Evolutionary conservation across 192 early-diverging fungal genomes (phyloP), one percentile per base, ranked within the genome.

Genomic region (Funneliformis mosseae): DNA sequence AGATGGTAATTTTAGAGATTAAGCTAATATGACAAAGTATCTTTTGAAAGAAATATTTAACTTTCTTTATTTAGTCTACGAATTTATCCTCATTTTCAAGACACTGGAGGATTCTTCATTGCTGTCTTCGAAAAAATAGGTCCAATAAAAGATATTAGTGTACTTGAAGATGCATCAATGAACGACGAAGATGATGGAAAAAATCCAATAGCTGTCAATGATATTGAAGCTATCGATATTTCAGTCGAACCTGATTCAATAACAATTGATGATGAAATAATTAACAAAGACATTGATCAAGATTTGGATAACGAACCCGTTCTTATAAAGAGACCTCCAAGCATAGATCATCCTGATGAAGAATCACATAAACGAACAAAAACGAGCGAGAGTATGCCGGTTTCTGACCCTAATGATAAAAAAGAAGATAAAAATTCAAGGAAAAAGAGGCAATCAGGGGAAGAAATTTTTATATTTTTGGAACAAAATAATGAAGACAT

Each of bases 41-140:
- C 18, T 16, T 55, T 21, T 11, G 14, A 21, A n/a, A 67, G 23
- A 33, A 18, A 69, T 16, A 23, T 77, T 41, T 81, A 28, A 21
- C 50, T 21, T 43, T 76, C 6, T 76, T 21, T 45, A 63, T 45
- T 33, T 76, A 92, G 93, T 85, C 75, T 99, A 83, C 93, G 98
- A 45, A 92, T 99, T 45, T 96, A 96, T 82, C 96, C 98, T 73
- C 94, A 95, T 72, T 81, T 92, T 75, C 98, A 99, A 88, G 93
- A 99, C 87, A 98, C 97, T 10, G 98, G 98, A 62, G 98, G 96
- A 14, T 99, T 99, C 88, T 99, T 99, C 90, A 93, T 99, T 25
- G 96, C 97, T 39, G 95, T 99, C 10, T 88, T 99, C 71, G 91
- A 97, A 85, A 99, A 99, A 88, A 91, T 93, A 9, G 88, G 83